Conservation (phyloP, 441 rosid species). For the Erodium chrysanthum region DNA sequence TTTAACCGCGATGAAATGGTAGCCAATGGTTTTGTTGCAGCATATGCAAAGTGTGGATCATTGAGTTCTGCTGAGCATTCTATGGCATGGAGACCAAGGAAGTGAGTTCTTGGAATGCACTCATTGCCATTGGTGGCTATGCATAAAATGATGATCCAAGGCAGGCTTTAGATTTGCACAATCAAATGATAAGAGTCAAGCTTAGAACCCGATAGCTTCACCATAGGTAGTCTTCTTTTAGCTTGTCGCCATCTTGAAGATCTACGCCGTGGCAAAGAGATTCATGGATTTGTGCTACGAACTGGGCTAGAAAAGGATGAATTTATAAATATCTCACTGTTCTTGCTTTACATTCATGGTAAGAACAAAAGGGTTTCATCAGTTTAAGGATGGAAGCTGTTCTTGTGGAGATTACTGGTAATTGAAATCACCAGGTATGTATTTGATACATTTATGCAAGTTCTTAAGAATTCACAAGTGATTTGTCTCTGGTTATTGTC, state of each 20-base stretch:
- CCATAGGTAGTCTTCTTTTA: constrained; percentile 44
- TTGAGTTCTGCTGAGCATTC: constrained; percentile 36
- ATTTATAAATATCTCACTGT: constrained; percentile 33
- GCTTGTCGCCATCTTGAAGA: constrained; percentile 42
- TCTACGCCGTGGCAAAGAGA: constrained; percentile 33
- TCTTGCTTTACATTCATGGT: constrained; percentile 45
- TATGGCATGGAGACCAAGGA: constrained; percentile 31
- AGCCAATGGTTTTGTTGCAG: constrained; percentile 45
- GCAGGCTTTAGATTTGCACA: constrained; percentile 33
- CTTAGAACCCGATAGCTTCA: constrained; percentile 41
- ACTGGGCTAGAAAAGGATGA: constrained; percentile 35
- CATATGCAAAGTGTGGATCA: constrained; percentile 52
- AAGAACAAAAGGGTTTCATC: constrained; percentile 44
- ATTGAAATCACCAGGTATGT: not conserved
- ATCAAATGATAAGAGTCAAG: constrained; percentile 36
- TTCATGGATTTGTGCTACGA: constrained; percentile 43
- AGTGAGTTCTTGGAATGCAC: constrained; percentile 63
- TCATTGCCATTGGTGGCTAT: constrained; percentile 47
- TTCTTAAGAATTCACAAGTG: not conserved
- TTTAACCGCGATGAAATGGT: constrained; percentile 36
- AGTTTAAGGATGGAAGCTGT: constrained; percentile 33
- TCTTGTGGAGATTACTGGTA: constrained; percentile 42
- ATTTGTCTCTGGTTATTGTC: too few species aligned
- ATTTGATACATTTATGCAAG: not conserved
- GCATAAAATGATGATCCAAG: constrained; percentile 41